Evolutionary conservation across 2,329 filamentous ascomycete species (phyloP), one percentile per base, ranked within the genome.

Genomic region (Didymella segeticola): DNA sequence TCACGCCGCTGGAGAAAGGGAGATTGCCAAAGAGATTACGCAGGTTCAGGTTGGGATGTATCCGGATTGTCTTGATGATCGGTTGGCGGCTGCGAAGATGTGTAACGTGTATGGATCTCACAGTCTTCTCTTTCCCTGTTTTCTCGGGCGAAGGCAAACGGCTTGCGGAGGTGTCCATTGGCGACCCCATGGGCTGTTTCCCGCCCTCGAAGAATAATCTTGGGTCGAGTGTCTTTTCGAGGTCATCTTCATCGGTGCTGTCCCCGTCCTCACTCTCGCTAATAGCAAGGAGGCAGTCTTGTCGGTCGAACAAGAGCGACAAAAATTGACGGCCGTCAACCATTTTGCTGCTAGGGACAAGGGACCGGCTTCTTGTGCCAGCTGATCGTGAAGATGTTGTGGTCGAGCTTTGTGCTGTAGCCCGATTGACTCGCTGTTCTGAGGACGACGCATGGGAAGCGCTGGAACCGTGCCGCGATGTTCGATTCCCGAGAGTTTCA

Each of bases 31-130:
- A 62, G 1, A 63, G 25, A 26, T 58, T 62, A 1, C 48, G 52
- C 3, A 67, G 30, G 11, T 62, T 55, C n/a, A 67, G 49, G 5
- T 64, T 67, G 4, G 60, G 63, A 20, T 67, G 64, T 36, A 66
- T 30, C n/a, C 57, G 46, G n/a, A 66, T 55, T 5, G 60, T 58
- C 27, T 63, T 61, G 8, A 63, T 60, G 2, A 63, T 62, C 2
- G 55, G 53, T 12, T 67, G 64, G n/a, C 63, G 61, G 19, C 56
- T 58, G 17, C 42, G 34, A 2, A 64, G 54, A 20, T 63, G 64
- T 7, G 61, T 66, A 4, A 60, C 52, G n/a, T 66, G 51, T 15
- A 59, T 57, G 2, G 56, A 60, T n/a, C 56, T 51, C 10, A 57
- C 17, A 7, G 25, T 33, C n/a, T 56, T 36, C 10, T 47, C 38